Base-by-base conservation (phyloP, 2,329 filamentous ascomycete species). In the Aspergillus oerlinghausenensis region DNA sequence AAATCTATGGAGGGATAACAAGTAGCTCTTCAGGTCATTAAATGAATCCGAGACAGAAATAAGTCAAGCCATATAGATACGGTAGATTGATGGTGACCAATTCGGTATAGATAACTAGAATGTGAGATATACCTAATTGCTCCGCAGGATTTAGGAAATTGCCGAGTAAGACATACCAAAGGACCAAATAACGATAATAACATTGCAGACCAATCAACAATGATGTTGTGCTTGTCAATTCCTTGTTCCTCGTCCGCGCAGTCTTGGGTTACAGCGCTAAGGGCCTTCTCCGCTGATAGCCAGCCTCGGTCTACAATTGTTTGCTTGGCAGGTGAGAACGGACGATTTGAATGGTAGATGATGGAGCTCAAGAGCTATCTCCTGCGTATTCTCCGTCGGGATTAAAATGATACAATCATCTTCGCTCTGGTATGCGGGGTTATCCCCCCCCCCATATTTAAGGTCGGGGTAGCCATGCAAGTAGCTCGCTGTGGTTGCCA, bases 241-340 rank as follows among this genome's bases (percentile, higher is more conserved):
- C 43, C 21, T 14, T 21, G 43, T 23, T 2, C 1, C 14, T 17
- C 23, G 5, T 26, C 21, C 25, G 43, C 3, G 5, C 11, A 8
- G 52, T 19, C 56, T 58, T 58, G 56, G 56, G 56, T 58, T 58
- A 47, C 56, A 58, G 23, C 50, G 49, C 56, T 55, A 58, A 55
- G 28, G 23, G 35, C 26, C 25, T 17, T 40, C 11, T 21, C 32
- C 52, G 49, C 52, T 40, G 42, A 55, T 55, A 52, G 26, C 49
- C 43, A 47, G 10, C 21, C 4, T 21, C 43, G 14, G 14, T 47
- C 10, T 6, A 7, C 10, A 23, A 23, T 7, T 14, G 11, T 26
- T 23, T 14, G 43, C 43, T 47, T 47, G 43, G 43, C 43, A 26
- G 21, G 5, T 0, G 32, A 17, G 7, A 38, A 7, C 14, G 17